These are phyloP conservation scores for Zychaea mexicana DNA, from an alignment of 371 early-diverging fungal species.

Conservation along the genomic window DNA sequence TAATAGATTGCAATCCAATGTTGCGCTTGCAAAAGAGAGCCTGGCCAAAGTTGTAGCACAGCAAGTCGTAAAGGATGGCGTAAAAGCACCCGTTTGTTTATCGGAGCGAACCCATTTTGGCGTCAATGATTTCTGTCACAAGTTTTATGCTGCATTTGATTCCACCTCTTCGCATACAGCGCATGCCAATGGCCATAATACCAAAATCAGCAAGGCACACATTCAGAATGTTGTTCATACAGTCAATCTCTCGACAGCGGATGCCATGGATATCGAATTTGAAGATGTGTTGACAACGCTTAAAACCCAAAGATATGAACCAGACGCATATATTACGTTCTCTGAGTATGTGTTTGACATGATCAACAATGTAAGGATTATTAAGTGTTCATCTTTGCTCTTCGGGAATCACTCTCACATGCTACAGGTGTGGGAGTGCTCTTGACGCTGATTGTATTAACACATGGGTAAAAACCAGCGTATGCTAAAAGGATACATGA, in stretches of 20 bases:
- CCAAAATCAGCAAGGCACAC: neutral
- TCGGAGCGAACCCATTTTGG: constrained; percentile 14
- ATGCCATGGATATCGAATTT: constrained; percentile 25
- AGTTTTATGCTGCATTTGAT: constrained; percentile 23
- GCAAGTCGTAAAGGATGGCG: constrained; percentile 15
- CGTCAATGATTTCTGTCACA: constrained; percentile 21
- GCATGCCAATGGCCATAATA: too few species aligned
- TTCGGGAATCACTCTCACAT: too few species aligned
- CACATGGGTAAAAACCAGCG: too few species aligned
- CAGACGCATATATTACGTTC: constrained; percentile 32
- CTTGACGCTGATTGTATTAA: too few species aligned
- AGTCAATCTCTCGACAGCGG: constrained; percentile 18
- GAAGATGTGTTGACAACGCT: constrained; percentile 8
- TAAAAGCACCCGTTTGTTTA: constrained; percentile 22
- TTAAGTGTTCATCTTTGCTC: neutral
- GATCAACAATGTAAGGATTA: constrained; percentile 24
- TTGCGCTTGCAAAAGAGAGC: constrained; percentile 15
- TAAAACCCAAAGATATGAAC: constrained; percentile 13
- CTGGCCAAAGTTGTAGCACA: constrained; percentile 21
- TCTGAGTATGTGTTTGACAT: constrained; percentile 30
- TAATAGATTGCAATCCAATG: constrained; percentile 14
- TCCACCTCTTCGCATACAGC: too few species aligned
- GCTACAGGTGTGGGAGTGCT: too few species aligned
- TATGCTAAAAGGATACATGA: constrained; percentile 27
- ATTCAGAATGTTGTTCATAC: constrained; percentile 20